Evolutionary conservation across 345 rosid species (phyloP), one percentile per base, ranked within the genome.

Genomic region (Linum usitatissimum): DNA sequence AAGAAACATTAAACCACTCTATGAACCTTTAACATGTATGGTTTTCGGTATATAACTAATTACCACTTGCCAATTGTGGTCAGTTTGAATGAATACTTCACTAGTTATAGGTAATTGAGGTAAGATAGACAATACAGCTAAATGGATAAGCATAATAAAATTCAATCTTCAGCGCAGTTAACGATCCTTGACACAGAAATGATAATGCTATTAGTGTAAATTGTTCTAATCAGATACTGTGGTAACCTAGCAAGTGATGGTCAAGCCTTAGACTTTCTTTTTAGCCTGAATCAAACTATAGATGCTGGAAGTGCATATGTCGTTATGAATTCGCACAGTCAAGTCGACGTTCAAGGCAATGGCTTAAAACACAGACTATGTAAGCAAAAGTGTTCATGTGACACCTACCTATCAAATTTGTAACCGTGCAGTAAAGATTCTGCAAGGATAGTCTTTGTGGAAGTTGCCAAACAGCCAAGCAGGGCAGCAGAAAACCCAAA

Each of bases 381-480:
- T 30, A 1, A 31, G 20, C 9, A 54, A 48, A 23, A 23, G 28
- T 23, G 28, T 23, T 23, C 30, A 63, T 53, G 15, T 14, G 10
- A 45, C 8, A 57, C 18, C 57, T 76, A 93, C 99, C 99, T 93
- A 76, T 93, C 99, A 76, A 93, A 93, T 73, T 93, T 93, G 87
- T 93, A 93, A 13, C 99, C 89, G 66, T 93, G 99, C 60, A 93
- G 80, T 62, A 93, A 84, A 72, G 99, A 93, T 62, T 93, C 99
- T 5, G 99, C 99, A 15, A 93, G 88, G 72, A 93, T 93, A 13
- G 99, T 93, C 83, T 93, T 93, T n/a, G 97, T 93, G 28, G 99
- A 93, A 80, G 99, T 93, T 69, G 99, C 99, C 66, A 93, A 80
- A 76, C 99, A 93, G 53, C 99, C 99, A 82, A 93, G 81, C 68